Conservation (phyloP, 2,329 filamentous ascomycete genomes). For the Epichloe bromicola region DNA sequence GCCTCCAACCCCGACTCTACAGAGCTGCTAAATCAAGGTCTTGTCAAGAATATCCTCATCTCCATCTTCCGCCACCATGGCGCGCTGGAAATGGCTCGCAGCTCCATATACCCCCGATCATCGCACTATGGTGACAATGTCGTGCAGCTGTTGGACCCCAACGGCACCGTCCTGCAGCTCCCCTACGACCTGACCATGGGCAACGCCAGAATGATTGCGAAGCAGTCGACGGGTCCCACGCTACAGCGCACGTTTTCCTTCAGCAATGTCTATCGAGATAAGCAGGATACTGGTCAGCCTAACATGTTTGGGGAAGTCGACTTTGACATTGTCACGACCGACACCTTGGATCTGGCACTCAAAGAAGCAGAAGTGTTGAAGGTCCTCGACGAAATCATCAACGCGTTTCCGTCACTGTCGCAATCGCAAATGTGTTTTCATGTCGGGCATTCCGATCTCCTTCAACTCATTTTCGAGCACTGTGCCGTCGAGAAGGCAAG, state of each 20-base stretch:
- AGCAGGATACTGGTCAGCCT: constrained; percentile 66
- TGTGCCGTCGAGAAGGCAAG: constrained; percentile 64
- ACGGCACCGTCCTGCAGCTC: constrained; percentile 82
- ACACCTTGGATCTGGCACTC: constrained; percentile 67
- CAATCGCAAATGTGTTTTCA: constrained; percentile 73
- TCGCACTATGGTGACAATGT: constrained; percentile 61
- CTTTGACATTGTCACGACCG: constrained; percentile 85
- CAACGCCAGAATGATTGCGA: constrained; percentile 72
- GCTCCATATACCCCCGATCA: constrained; percentile 69
- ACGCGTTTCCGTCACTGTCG: constrained; percentile 63
- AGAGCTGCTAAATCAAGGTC: constrained; percentile 56
- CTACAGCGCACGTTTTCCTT: constrained; percentile 75
- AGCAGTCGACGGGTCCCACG: constrained; percentile 45
- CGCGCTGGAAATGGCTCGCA: constrained; percentile 66
- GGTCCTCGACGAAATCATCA: constrained; percentile 81
- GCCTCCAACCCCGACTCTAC: constrained; percentile 37
- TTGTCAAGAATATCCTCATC: constrained; percentile 61
- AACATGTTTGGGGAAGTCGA: constrained; percentile 78
- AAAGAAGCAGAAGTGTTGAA: constrained; percentile 93
- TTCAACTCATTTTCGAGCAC: constrained; percentile 81
- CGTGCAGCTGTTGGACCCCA: constrained; percentile 68
- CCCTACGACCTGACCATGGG: constrained; percentile 88
- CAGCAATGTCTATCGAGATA: constrained; percentile 75
- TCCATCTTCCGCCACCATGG: constrained; percentile 81
- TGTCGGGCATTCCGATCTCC: constrained; percentile 73